phyloP scores from a whole-genome alignment of 345 rosid species.

The Dipteronia sinensis region DNA sequence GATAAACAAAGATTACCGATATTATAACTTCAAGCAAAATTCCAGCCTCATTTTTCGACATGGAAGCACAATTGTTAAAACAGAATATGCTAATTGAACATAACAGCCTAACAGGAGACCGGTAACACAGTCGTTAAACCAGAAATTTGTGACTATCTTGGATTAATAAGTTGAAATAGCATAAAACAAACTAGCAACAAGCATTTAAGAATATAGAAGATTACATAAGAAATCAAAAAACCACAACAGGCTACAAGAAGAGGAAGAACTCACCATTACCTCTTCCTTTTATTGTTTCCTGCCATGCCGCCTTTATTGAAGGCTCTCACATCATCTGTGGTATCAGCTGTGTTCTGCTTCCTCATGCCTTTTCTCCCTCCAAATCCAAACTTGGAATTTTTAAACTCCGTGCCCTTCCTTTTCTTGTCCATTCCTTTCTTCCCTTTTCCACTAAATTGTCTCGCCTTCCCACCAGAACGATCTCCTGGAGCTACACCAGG shows the following conservation, averaged over 20 bases:
- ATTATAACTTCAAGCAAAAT: not conserved
- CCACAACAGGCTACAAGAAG: not conserved
- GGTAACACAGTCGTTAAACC: not conserved
- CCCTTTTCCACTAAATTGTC: conserved; percentile 30
- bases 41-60: not conserved
- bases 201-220: not conserved
- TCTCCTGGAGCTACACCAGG: conserved; percentile 66
- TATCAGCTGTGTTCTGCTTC: conserved; percentile 70
- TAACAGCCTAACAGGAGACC: not conserved
- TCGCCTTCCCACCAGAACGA: conserved; percentile 66
- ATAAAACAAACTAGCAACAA: not conserved
- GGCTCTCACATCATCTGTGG: conserved; percentile 41
- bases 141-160: not conserved
- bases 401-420: conserved; percentile 39
- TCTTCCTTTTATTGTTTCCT: conserved; percentile 66
- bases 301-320: conserved; percentile 34
- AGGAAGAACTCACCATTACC: conserved; percentile 24
- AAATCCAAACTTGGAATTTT: conserved; percentile 62
- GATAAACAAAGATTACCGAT: not conserved
- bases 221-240: not conserved
- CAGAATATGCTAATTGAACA: not conserved
- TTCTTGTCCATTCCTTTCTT: conserved; percentile 29
- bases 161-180: not conserved
- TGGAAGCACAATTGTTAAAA: not conserved
- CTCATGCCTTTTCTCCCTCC: conserved; percentile 64